Percentiles rank a stretch among this genome's conserved stretches.
These are phyloP conservation scores for Bassia scoparia DNA, from an alignment of 148 eudicot genomes.

Conservation along the genomic window DNA sequence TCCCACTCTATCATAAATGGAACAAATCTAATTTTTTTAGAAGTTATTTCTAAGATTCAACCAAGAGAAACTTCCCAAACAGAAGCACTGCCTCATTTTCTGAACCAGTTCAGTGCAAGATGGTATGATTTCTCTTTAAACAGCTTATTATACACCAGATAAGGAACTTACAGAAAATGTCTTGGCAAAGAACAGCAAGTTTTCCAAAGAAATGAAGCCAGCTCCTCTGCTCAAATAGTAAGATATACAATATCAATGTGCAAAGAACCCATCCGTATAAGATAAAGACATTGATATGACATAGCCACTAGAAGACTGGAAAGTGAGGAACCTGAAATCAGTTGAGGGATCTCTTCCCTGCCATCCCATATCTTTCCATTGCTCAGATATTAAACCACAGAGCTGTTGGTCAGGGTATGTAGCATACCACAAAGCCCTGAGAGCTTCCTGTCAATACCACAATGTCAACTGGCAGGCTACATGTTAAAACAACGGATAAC, in stretches of 20 bases:
- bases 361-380: conserved; percentile 99
- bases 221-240: conserved; percentile 66
- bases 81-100: not conserved
- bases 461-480: not conserved
- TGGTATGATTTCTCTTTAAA: not conserved
- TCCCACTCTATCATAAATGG: not conserved
- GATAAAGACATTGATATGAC: not conserved
- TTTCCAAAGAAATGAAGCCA: conserved; percentile 88
- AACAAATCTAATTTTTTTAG: not conserved
- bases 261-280: not conserved
- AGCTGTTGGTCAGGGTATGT: conserved; percentile 66
- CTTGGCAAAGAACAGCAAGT: conserved; percentile 78
- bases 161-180: conserved; percentile 65
- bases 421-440: conserved; percentile 74
- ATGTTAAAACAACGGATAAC: not conserved
- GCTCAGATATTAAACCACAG: conserved; percentile 66
- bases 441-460: conserved; percentile 52
- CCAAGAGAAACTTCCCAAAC: not conserved
- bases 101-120: not conserved
- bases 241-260: conserved; percentile 11
- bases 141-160: not conserved
- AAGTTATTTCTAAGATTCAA: not conserved
- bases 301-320: not conserved
- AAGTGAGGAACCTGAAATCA: conserved; percentile 61
- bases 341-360: conserved; percentile 91